A percentile compares a stretch with the other conserved stretches of the same genome.
These are phyloP conservation scores for Monascus ruber DNA, from an alignment of 2,329 filamentous ascomycete species.

Conservation along the genomic window DNA sequence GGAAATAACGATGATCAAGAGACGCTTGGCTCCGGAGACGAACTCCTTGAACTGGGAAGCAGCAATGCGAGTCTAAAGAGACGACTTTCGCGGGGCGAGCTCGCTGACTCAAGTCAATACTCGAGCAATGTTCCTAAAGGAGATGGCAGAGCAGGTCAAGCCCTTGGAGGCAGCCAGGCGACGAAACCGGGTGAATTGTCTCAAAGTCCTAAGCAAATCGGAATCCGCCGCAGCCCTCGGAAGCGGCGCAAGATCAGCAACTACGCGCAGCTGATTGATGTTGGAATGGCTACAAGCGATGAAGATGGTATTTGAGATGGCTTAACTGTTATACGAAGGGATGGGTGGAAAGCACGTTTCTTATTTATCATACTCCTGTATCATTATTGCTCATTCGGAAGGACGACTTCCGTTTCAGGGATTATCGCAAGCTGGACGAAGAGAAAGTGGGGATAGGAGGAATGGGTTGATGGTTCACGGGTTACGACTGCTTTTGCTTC, in stretches of 20 bases:
- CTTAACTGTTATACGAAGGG: too few species aligned
- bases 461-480: too few species aligned
- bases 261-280: slow-evolving; percentile 17
- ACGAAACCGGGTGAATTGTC: neutral
- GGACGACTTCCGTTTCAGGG: too few species aligned
- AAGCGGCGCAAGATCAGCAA: slow-evolving; percentile 23
- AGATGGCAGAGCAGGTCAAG: neutral
- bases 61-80: slow-evolving; percentile 3
- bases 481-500: too few species aligned
- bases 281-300: slow-evolving; percentile 13
- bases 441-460: too few species aligned
- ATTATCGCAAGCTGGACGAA: too few species aligned
- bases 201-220: neutral
- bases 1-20: neutral
- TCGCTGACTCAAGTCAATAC: neutral
- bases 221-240: slow-evolving; percentile 8
- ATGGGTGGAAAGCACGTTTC: too few species aligned
- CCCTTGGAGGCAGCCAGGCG: neutral
- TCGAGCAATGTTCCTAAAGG: neutral
- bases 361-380: too few species aligned
- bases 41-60: neutral
- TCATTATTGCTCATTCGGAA: too few species aligned
- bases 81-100: neutral
- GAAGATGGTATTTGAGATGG: slow-evolving; percentile 6
- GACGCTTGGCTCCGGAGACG: slow-evolving; percentile 1